Evolutionary conservation across 495 filamentous ascomycete genomes (phyloP).

Genomic region (Daldinia caldariorum): DNA sequence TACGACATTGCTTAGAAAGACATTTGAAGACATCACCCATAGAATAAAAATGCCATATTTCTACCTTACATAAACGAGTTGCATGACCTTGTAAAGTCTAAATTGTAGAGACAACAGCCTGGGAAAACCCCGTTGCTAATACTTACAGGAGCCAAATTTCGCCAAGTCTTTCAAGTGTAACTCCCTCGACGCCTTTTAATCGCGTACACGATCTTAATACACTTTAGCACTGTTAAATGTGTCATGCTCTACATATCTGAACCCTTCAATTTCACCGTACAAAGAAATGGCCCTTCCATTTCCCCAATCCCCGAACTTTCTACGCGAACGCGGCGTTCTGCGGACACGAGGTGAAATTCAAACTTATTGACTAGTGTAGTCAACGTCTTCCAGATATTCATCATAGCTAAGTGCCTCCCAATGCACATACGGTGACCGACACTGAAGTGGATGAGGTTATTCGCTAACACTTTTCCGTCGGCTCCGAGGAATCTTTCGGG

Average conservation of each 20-base stretch:
- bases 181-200: background rate
- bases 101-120: background rate
- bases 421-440: conserved; percentile 8
- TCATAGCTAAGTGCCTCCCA: background rate
- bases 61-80: background rate
- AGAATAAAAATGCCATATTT: background rate
- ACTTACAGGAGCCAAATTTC: background rate
- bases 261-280: background rate
- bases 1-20: background rate
- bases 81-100: background rate
- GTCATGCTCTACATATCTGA: background rate
- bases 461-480: background rate
- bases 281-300: conserved; percentile 1
- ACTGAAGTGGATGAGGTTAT: conserved; percentile 1
- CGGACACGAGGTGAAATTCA: background rate
- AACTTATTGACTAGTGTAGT: conserved; percentile 1
- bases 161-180: background rate
- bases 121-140: background rate
- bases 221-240: background rate
- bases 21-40: background rate
- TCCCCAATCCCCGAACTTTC: conserved; percentile 7
- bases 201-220: background rate
- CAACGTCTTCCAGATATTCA: conserved; percentile 11
- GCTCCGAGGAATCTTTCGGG: background rate
- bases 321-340: background rate